Evolutionary conservation across 225 moss, liverwort and hornwort species (phyloP).

Genomic region (Climacium dendroides): DNA sequence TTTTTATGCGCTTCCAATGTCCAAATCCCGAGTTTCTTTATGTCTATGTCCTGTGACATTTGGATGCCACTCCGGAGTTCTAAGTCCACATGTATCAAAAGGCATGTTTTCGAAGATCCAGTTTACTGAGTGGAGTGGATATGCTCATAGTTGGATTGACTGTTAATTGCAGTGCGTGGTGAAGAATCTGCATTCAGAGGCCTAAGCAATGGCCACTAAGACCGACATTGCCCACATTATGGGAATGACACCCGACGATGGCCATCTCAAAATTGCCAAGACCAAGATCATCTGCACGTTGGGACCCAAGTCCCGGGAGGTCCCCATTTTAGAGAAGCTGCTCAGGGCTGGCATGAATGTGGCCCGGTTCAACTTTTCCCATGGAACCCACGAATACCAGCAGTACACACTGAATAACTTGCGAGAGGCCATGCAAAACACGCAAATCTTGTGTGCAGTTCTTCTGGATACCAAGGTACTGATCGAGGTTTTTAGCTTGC

Average conservation of each 20-base stretch:
- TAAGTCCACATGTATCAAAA: not conserved
- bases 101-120: not conserved
- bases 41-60: not conserved
- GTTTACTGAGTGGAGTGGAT: not conserved
- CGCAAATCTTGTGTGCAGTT: conserved; percentile 70
- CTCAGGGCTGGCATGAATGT: conserved; percentile 88
- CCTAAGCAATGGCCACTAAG: conserved; percentile 20
- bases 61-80: not conserved
- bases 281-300: conserved; percentile 90
- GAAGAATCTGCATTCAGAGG: not conserved
- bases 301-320: conserved; percentile 83
- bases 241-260: conserved; percentile 7
- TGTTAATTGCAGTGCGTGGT: not conserved
- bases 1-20: not conserved
- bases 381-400: conserved; percentile 82
- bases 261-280: conserved; percentile 37
- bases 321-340: conserved; percentile 77
- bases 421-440: conserved; percentile 52
- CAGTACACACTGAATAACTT: conserved; percentile 66
- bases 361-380: conserved; percentile 92
- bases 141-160: not conserved
- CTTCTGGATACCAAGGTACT: conserved; percentile 81
- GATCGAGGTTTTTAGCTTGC: not conserved
- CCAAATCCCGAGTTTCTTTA: not conserved
- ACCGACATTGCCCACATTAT: conserved; percentile 2